These are phyloP conservation scores for Salvia rosmarinus DNA, from an alignment of 257 asterid genomes.

Conservation along the genomic window DNA sequence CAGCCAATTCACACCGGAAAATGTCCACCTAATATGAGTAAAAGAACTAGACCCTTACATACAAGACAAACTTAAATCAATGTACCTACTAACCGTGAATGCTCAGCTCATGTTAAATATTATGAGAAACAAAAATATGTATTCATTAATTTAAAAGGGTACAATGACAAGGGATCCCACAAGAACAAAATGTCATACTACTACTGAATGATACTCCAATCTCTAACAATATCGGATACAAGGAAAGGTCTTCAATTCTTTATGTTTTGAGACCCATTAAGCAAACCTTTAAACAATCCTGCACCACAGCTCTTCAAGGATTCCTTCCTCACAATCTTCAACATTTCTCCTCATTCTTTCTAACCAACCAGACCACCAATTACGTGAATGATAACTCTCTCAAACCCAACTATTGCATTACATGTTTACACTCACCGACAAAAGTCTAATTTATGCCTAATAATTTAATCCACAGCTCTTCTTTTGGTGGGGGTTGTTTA, in stretches of 20 bases:
- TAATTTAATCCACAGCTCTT: too few relatives aligned
- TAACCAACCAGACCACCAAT: background rate
- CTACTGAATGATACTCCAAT: slow-evolving; percentile 4
- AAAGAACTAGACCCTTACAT: slow-evolving; percentile 1
- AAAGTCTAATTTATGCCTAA: too few relatives aligned
- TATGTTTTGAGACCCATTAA: background rate
- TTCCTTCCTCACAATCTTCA: background rate
- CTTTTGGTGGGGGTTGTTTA: too few relatives aligned
- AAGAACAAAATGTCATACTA: background rate
- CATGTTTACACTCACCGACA: too few relatives aligned
- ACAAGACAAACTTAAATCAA: slow-evolving; percentile 16
- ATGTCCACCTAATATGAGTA: slow-evolving; percentile 26
- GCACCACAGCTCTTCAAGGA: background rate
- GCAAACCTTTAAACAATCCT: background rate
- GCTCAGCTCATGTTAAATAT: slow-evolving; percentile 10
- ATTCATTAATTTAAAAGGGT: background rate
- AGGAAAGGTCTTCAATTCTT: background rate
- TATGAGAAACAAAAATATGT: background rate
- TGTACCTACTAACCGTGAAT: slow-evolving; percentile 1
- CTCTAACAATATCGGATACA: slow-evolving; percentile 1
- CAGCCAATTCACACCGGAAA: slow-evolving; percentile 24
- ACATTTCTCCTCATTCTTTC: background rate
- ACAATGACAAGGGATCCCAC: background rate
- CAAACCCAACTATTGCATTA: background rate
- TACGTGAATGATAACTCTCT: background rate